Evolutionary conservation across 2,329 filamentous ascomycete genomes (phyloP), one percentile per base, ranked within the genome.

Genomic region (Nigrospora oryzae): DNA sequence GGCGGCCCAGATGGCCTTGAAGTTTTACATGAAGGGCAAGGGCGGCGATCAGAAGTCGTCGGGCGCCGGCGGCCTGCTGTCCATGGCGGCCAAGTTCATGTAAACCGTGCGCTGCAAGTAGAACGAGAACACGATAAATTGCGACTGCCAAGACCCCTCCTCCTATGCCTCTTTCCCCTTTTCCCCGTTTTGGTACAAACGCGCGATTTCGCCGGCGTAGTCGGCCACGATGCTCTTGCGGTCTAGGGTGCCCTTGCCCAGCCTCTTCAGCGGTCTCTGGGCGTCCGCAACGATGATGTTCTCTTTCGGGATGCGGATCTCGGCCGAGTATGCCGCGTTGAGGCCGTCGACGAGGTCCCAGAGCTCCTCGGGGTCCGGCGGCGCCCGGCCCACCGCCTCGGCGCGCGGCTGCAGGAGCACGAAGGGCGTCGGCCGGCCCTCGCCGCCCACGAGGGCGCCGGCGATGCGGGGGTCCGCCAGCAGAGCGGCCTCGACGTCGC

Each of bases 1-100:
- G 63, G 90, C 90, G 3, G 89, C 82, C 2, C 83, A 95, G 73
- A 84, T 87, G 77, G 90, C 89, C 3, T 65, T 95, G 56, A 89
- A 95, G 77, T 85, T 95, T 79, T 95, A 90, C 65, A 69, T 94
- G 71, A 90, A 95, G 77, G 81, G 77, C 55, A 75, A 89, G 61
- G 75, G 75, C 16, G 64, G 73, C 51, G 68, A 71, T 33, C 63
- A 67, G n/a, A 57, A 65, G 19, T 30, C 32, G 11, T 46, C 48
- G 10, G 31, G 43, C 6, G 53, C 51, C 13, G 54, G 52, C 30
- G 53, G 56, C 15, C 53, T 63, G n/a, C 41, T 62, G 33, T 46
- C 53, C 28, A 45, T 63, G 38, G 60, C 60, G 1, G 57, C 57
- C 41, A 63, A 63, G 53, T 62, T 63, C 52, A 46, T 63, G 37